Evolutionary conservation across 768 basidiomycete species (phyloP).

Genomic region (Tricholomella constricta): DNA sequence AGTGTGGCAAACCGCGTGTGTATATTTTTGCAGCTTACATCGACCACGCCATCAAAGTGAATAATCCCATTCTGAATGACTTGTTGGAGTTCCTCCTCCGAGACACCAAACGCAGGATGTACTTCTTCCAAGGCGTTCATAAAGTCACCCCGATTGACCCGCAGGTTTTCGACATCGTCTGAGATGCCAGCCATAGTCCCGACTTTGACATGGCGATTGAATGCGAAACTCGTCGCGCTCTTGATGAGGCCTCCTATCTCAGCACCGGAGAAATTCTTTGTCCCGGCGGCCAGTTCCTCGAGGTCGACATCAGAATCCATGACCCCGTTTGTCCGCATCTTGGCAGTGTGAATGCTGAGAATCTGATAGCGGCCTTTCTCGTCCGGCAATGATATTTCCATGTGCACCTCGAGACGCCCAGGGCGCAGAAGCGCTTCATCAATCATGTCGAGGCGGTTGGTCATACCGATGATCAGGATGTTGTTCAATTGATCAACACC

Average conservation of each 20-base stretch:
- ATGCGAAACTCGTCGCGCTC: constrained; percentile 97
- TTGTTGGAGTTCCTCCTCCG: constrained; percentile 91
- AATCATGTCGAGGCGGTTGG: constrained; percentile 97
- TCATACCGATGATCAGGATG: constrained; percentile 99
- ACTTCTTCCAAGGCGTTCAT: constrained; percentile 91
- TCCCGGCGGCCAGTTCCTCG: constrained; percentile 72
- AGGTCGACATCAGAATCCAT: constrained; percentile 89
- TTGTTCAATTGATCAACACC: constrained; percentile 99
- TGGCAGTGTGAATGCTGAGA: constrained; percentile 90
- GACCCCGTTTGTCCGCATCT: constrained; percentile 90
- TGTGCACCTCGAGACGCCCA: constrained; percentile 98
- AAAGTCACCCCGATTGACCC: constrained; percentile 87
- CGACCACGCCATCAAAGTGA: constrained; percentile 72
- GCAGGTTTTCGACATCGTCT: constrained; percentile 91
- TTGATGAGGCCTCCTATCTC: constrained; percentile 96
- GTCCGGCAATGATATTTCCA: constrained; percentile 98
- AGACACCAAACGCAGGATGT: constrained; percentile 95
- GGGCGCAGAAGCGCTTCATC: constrained; percentile 97
- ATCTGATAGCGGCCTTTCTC: constrained; percentile 92
- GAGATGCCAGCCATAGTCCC: constrained; percentile 97
- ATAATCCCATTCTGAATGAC: constrained; percentile 98
- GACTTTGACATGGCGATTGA: constrained; percentile 96
- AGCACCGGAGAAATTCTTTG: constrained; percentile 98
- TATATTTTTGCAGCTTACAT: constrained; percentile 57
- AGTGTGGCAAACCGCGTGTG: neutral